These are phyloP conservation scores for Andrographis paniculata DNA, from an alignment of 305 asterid species.

Conservation along the genomic window DNA sequence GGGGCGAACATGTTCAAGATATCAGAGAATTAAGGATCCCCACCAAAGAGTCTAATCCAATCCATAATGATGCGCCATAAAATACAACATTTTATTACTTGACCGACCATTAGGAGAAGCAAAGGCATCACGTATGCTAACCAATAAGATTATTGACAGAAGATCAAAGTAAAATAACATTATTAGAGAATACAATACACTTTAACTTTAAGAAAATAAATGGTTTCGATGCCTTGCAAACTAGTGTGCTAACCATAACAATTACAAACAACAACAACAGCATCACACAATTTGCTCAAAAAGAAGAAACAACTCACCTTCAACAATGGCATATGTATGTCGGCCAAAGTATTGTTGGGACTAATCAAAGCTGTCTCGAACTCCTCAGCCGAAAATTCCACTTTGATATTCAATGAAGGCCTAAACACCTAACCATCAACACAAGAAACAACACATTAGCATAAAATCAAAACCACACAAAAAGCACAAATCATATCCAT, in stretches of 20 bases:
- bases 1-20: background rate
- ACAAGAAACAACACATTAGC: slow-evolving; percentile 11
- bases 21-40: background rate
- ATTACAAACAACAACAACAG: too few relatives aligned
- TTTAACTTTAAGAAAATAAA: too few relatives aligned
- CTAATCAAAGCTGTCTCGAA: slow-evolving; percentile 85
- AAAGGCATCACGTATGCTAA: too few relatives aligned
- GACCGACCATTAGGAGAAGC: too few relatives aligned
- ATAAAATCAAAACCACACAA: slow-evolving; percentile 6
- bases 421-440: slow-evolving; percentile 72
- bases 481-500: slow-evolving; percentile 16
- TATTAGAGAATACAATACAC: too few relatives aligned
- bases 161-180: too few relatives aligned
- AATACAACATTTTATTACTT: background rate
- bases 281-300: too few relatives aligned
- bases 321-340: slow-evolving; percentile 88
- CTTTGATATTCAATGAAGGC: slow-evolving; percentile 80
- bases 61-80: background rate
- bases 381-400: slow-evolving; percentile 90
- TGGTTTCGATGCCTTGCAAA: too few relatives aligned
- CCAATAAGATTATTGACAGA: too few relatives aligned
- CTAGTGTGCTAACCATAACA: too few relatives aligned
- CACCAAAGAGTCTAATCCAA: background rate
- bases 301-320: slow-evolving; percentile 47
- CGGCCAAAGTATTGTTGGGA: slow-evolving; percentile 78